phyloP scores from a whole-genome alignment of 1,139 yeast genomes.

The Yamadazyma atlantica region DNA sequence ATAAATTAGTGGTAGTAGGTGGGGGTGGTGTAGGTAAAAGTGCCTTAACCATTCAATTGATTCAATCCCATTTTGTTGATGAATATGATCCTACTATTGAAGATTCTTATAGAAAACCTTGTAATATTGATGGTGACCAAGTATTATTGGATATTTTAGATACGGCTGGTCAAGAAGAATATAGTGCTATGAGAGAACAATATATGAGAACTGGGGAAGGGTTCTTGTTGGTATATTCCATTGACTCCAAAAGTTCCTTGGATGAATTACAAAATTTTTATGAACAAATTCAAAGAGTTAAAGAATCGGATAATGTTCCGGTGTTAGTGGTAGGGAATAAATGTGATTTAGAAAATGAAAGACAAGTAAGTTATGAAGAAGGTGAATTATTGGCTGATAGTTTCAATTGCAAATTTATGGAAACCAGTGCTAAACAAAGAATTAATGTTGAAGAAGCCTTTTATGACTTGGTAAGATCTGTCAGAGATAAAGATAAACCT shows the following conservation, averaged over 20 bases:
- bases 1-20: slow-evolving; percentile 91
- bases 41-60: slow-evolving; percentile 86
- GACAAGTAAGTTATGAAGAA: slow-evolving; percentile 80
- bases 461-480: slow-evolving; percentile 67
- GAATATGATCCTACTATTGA: slow-evolving; percentile 98
- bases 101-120: slow-evolving; percentile 63
- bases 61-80: slow-evolving; percentile 90
- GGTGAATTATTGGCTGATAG: slow-evolving; percentile 76
- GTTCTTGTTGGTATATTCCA: slow-evolving; percentile 78
- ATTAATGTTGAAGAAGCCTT: slow-evolving; percentile 94
- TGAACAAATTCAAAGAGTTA: slow-evolving; percentile 84
- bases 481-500: slow-evolving; percentile 27
- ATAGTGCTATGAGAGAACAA: slow-evolving; percentile 92
- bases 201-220: slow-evolving; percentile 95
- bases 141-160: slow-evolving; percentile 75
- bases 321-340: slow-evolving; percentile 76
- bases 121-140: slow-evolving; percentile 51
- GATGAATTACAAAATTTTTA: slow-evolving; percentile 77
- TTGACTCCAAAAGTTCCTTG: slow-evolving; percentile 74
- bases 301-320: slow-evolving; percentile 74
- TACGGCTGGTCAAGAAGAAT: slow-evolving; percentile 98
- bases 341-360: slow-evolving; percentile 58
- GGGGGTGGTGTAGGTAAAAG: slow-evolving; percentile 99
- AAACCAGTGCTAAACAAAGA: slow-evolving; percentile 91
- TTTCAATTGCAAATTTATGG: slow-evolving; percentile 79